phyloP scores from a whole-genome alignment of 1,284 basidiomycete genomes.

The Cutaneotrichosporon curvatum region DNA sequence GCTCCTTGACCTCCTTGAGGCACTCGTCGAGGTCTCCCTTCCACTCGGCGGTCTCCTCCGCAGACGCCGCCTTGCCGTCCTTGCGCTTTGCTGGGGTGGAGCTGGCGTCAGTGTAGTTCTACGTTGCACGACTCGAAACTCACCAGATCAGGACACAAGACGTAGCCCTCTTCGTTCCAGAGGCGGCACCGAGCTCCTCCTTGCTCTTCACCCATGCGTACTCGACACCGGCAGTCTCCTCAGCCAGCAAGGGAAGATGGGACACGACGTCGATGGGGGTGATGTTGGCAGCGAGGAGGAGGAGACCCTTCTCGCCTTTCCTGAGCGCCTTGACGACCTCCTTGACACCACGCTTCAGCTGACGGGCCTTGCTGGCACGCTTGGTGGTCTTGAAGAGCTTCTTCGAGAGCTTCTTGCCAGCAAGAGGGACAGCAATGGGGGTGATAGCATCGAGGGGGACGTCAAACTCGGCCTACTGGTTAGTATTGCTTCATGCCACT shows the following conservation, averaged over 20 bases:
- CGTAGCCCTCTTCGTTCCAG: slow-evolving; percentile 95
- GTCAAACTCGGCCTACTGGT: slow-evolving; percentile 50
- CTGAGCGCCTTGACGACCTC: slow-evolving; percentile 93
- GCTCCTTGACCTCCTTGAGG: slow-evolving; percentile 69
- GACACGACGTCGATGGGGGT: slow-evolving; percentile 97
- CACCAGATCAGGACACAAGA: slow-evolving; percentile 84
- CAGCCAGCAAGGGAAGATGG: slow-evolving; percentile 87
- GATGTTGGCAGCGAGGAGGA: slow-evolving; percentile 93
- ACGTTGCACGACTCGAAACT: slow-evolving; percentile 26
- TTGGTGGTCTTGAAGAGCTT: slow-evolving; percentile 89
- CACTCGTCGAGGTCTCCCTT: slow-evolving; percentile 64
- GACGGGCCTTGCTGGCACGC: slow-evolving; percentile 83
- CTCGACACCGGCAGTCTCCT: slow-evolving; percentile 81
- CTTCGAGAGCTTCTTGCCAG: slow-evolving; percentile 83
- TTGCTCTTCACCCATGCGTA: slow-evolving; percentile 59
- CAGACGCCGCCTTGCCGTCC: slow-evolving; percentile 51
- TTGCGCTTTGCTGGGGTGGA: slow-evolving; percentile 37
- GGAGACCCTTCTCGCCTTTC: slow-evolving; percentile 89
- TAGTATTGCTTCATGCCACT: too few relatives aligned
- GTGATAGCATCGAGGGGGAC: slow-evolving; percentile 75
- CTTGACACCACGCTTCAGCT: slow-evolving; percentile 91
- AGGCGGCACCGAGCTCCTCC: slow-evolving; percentile 90
- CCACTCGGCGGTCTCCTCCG: slow-evolving; percentile 57
- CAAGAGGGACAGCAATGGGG: slow-evolving; percentile 81
- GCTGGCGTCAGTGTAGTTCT: slow-evolving; percentile 17